A percentile compares a stretch with the other conserved stretches of the same genome.
These are phyloP conservation scores for Corrigiola litoralis DNA, from an alignment of 179 eudicot species.

Conservation along the genomic window DNA sequence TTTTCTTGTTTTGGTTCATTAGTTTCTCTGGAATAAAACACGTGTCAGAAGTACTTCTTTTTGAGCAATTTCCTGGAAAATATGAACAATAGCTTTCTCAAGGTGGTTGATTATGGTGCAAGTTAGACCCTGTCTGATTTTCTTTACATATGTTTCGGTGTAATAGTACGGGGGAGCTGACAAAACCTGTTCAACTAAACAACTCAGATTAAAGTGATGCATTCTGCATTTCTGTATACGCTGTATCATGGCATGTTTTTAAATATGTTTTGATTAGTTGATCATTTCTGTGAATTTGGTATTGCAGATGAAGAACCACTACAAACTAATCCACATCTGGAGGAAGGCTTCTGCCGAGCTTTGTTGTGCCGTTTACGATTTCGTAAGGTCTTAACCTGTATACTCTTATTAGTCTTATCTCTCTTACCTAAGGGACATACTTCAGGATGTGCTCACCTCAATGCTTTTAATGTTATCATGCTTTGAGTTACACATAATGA, in stretches of 20 bases:
- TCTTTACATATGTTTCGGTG: too few relatives aligned
- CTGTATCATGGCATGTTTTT: neutral
- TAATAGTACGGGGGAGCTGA: too few relatives aligned
- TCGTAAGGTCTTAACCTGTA: conserved; percentile 95
- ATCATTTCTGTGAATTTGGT: conserved; percentile 6
- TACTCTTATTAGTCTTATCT: conserved; percentile 17
- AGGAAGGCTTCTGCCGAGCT: conserved; percentile 92
- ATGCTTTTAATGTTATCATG: neutral
- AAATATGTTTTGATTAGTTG: neutral
- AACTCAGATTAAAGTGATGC: neutral
- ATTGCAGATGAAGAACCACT: conserved; percentile 83
- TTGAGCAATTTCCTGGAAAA: neutral
- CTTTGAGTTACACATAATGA: neutral
- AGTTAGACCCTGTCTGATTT: neutral
- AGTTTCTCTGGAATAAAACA: neutral
- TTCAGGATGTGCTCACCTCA: neutral
- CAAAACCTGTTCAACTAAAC: too few relatives aligned
- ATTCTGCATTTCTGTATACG: neutral
- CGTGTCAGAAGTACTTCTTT: neutral
- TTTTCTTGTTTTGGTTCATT: neutral
- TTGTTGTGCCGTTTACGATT: conserved; percentile 93
- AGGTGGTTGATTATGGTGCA: neutral
- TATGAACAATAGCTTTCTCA: neutral
- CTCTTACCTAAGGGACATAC: neutral
- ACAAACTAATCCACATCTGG: conserved; percentile 71